These are phyloP conservation scores for Pseudogymnoascus sp. DNA, from an alignment of 2,329 filamentous ascomycete species.

Conservation along the genomic window DNA sequence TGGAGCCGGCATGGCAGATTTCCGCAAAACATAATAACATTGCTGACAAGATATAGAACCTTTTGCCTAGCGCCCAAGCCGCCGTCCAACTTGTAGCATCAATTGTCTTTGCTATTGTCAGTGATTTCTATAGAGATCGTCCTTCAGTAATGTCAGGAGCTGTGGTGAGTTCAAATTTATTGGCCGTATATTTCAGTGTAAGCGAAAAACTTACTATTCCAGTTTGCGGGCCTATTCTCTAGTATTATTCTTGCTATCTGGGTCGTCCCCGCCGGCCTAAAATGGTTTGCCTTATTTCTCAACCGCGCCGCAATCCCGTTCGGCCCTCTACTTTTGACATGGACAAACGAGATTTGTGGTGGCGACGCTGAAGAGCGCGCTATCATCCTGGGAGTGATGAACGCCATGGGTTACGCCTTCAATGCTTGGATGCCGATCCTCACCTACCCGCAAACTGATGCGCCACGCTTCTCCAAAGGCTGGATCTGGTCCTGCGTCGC, in stretches of 20 bases:
- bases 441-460: slow-evolving; percentile 59
- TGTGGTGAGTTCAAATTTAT: not conserved
- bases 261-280: not conserved
- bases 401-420: slow-evolving; percentile 61
- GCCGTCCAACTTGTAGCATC: not conserved
- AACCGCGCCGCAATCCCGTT: not conserved
- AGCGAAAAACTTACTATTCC: not conserved
- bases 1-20: not conserved
- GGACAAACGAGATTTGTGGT: slow-evolving; percentile 49
- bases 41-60: not conserved
- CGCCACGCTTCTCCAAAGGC: slow-evolving; percentile 53
- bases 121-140: not conserved
- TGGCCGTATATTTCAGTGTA: not conserved
- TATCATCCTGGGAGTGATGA: slow-evolving; percentile 59
- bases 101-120: not conserved
- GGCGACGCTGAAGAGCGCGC: slow-evolving; percentile 58
- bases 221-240: not conserved
- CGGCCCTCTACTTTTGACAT: slow-evolving; percentile 27
- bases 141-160: not conserved
- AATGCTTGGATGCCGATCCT: slow-evolving; percentile 63
- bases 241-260: slow-evolving; percentile 1
- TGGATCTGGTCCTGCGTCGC: slow-evolving; percentile 34
- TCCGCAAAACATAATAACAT: not conserved
- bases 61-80: not conserved
- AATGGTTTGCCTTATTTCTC: not conserved